Evolutionary conservation across 2,329 filamentous ascomycete species (phyloP), one percentile per base, ranked within the genome.

Genomic region (Tolypocladium paradoxum): DNA sequence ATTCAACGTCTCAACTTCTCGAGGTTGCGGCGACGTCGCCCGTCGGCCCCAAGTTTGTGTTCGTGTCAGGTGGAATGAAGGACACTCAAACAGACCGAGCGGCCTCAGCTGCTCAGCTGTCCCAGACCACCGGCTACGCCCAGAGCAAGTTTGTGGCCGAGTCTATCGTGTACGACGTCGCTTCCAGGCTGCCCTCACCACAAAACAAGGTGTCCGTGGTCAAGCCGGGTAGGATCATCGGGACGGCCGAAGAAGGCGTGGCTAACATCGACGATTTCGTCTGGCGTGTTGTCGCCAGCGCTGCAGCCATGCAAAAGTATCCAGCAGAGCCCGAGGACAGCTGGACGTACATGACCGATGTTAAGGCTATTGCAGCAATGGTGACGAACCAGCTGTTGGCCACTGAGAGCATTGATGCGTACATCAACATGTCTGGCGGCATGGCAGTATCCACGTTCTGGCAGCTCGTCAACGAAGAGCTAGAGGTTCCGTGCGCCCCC

Each of bases 61-160:
- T 56, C 29, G 52, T 64, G 9, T 62, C 63, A 0, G 60, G 62
- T 16, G 62, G 61, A 16, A 36, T 51, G 29, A 56, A 55, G 48
- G 47, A 40, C 22, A 34, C 22, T 12, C 22, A 49, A 16, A 18
- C 20, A 12, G 35, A 49, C 16, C 3, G 24, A 18, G 37, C n/a
- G 9, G 29, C 8, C 4, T 16, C 20, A 3, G 27, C 35, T 11
- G 14, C 8, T 4, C 18, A 22, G 27, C 31, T 43, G 29, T 27
- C 36, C 2, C 18, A 22, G 0, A 14, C n/a, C 7, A 58, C 31
- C 18, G 59, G 58, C 12, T 63, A 64, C 33, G 52, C 50, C 11
- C 60, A 62, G 51, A 61, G 56, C 4, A 64, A 63, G 22, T 59
- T 58, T 9, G 58, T 62, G 16, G 55, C 60, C 14, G 61, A 62